These are phyloP conservation scores for Globisporangium takayamanum DNA, from an alignment of 352 stramenopile genomes.

Conservation along the genomic window DNA sequence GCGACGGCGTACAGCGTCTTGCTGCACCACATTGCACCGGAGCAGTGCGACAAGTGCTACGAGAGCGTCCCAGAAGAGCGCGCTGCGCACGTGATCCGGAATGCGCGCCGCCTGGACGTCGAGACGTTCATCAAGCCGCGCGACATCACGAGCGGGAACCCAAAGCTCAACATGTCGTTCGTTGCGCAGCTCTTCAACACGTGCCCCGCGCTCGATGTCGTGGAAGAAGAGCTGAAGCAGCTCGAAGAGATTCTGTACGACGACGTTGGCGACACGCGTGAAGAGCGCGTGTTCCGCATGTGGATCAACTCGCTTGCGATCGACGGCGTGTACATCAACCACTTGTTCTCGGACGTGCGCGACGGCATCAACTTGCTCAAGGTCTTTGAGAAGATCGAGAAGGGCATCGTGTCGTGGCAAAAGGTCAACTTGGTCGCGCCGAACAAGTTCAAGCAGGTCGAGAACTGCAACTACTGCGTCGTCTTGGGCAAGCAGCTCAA, in stretches of 20 bases:
- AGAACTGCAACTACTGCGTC: slow-evolving; percentile 89
- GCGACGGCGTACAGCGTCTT: slow-evolving; percentile 83
- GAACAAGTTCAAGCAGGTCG: slow-evolving; percentile 89
- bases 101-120: slow-evolving; percentile 74
- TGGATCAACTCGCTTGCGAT: slow-evolving; percentile 92
- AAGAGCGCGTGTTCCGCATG: slow-evolving; percentile 88
- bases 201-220: slow-evolving; percentile 74
- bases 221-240: slow-evolving; percentile 82
- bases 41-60: slow-evolving; percentile 58
- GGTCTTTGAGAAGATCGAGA: slow-evolving; percentile 86
- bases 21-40: slow-evolving; percentile 81
- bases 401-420: slow-evolving; percentile 83
- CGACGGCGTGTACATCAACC: slow-evolving; percentile 85
- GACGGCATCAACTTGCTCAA: slow-evolving; percentile 89
- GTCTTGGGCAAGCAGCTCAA: slow-evolving; percentile 84
- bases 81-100: slow-evolving; percentile 77
- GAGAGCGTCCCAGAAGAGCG: slow-evolving; percentile 53
- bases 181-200: slow-evolving; percentile 91
- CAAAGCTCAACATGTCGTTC: slow-evolving; percentile 90
- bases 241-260: slow-evolving; percentile 86
- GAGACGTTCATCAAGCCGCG: slow-evolving; percentile 90
- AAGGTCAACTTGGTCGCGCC: slow-evolving; percentile 85
- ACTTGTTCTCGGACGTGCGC: slow-evolving; percentile 87
- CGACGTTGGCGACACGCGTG: slow-evolving; percentile 78
- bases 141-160: slow-evolving; percentile 90